phyloP scores from a whole-genome alignment of 108 stramenopile genomes.

The Discostella pseudostelligera region DNA sequence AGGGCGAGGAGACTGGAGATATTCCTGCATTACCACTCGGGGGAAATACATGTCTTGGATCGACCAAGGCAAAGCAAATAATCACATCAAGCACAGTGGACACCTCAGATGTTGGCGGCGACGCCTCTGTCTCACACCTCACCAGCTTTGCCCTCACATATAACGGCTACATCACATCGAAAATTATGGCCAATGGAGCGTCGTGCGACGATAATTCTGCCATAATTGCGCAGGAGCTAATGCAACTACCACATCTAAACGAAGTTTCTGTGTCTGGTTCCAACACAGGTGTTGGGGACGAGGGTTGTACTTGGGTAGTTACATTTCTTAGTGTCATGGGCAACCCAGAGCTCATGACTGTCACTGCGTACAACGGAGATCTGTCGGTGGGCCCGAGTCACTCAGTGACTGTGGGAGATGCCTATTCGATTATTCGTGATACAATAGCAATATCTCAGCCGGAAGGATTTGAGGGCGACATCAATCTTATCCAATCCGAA shows the following conservation, averaged over 20 bases:
- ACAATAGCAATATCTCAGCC: slow-evolving; percentile 41
- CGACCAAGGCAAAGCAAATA: slow-evolving; percentile 50
- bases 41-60: slow-evolving; percentile 48
- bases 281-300: slow-evolving; percentile 35
- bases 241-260: slow-evolving; percentile 51
- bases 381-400: slow-evolving; percentile 30
- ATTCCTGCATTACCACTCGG: slow-evolving; percentile 41
- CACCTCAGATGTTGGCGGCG: slow-evolving; percentile 50
- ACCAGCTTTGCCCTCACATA: slow-evolving; percentile 52
- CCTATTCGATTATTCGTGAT: slow-evolving; percentile 39
- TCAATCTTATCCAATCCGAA: slow-evolving; percentile 68
- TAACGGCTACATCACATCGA: slow-evolving; percentile 52
- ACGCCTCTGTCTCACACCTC: slow-evolving; percentile 61
- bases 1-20: slow-evolving; percentile 39
- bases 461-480: slow-evolving; percentile 40
- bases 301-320: slow-evolving; percentile 64
- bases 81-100: slow-evolving; percentile 60
- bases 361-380: slow-evolving; percentile 41
- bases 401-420: slow-evolving; percentile 40
- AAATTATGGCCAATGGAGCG: slow-evolving; percentile 46
- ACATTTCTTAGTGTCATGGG: slow-evolving; percentile 60
- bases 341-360: slow-evolving; percentile 47
- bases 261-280: slow-evolving; percentile 57
- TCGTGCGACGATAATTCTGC: slow-evolving; percentile 58
- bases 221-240: slow-evolving; percentile 51